Conservation (phyloP, 2,329 filamentous ascomycete genomes). For the Fusarium udum region DNA sequence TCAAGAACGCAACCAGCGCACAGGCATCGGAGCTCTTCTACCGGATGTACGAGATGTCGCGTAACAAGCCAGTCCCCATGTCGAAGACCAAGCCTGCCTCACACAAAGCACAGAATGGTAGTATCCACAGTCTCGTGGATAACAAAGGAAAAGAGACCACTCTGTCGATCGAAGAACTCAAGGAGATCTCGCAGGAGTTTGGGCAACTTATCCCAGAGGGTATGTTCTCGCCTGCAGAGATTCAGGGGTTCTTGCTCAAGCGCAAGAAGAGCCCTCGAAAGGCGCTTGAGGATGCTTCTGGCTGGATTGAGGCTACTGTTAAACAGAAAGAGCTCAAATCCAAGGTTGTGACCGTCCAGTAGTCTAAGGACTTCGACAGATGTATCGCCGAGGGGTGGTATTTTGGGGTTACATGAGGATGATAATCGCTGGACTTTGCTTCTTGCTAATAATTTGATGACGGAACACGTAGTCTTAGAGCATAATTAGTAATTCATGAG, state of each 20-base stretch:
- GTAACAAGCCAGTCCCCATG: conserved; percentile 17
- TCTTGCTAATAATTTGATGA: background rate
- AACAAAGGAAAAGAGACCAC: conserved; percentile 33
- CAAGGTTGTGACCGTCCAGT: conserved; percentile 61
- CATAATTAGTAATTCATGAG: background rate
- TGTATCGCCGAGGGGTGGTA: background rate
- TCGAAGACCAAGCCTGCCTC: background rate
- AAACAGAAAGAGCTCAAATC: conserved; percentile 61
- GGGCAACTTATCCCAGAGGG: conserved; percentile 61
- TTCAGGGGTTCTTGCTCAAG: conserved; percentile 72
- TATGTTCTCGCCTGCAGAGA: conserved; percentile 67
- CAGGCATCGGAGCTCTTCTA: conserved; percentile 68
- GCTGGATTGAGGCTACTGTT: conserved; percentile 63
- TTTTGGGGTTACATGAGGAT: background rate
- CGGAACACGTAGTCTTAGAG: background rate
- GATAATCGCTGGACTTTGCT: background rate
- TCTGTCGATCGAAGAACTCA: conserved; percentile 52
- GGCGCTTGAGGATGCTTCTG: conserved; percentile 62
- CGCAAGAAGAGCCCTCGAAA: conserved; percentile 66
- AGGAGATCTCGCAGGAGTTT: conserved; percentile 59
- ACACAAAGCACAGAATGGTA: conserved; percentile 16
- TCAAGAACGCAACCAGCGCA: conserved; percentile 65
- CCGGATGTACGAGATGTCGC: conserved; percentile 65
- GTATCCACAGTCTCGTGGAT: conserved; percentile 1
- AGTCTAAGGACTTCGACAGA: background rate